phyloP scores from a whole-genome alignment of 345 rosid species.

The Arabis alpina region DNA sequence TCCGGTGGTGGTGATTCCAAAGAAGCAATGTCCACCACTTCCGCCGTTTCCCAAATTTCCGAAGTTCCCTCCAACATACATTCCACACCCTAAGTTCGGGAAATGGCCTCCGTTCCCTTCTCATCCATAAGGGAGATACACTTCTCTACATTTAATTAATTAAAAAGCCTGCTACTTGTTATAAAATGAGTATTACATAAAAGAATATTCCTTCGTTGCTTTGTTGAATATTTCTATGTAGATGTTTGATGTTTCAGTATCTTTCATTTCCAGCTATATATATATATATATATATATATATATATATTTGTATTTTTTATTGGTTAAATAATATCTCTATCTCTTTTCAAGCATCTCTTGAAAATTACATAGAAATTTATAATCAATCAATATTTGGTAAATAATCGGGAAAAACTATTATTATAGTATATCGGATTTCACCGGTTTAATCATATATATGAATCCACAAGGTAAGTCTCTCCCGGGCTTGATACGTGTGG shows the following conservation, averaged over 20 bases:
- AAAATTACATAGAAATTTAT: no score
- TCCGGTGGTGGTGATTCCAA: slow-evolving; percentile 45
- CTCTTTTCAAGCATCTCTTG: no score
- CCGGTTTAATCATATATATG: no score
- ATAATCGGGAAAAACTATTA: no score
- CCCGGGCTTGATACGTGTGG: no score
- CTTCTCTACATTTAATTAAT: not conserved
- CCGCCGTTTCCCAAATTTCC: slow-evolving; percentile 46
- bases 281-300: not conserved
- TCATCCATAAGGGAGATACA: slow-evolving; percentile 17
- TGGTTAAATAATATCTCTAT: not conserved
- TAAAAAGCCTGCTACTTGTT: not conserved
- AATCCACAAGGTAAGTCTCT: no score
- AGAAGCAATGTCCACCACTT: slow-evolving; percentile 41
- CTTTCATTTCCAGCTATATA: slow-evolving; percentile 20
- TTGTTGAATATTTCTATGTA: slow-evolving; percentile 27
- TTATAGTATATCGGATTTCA: no score
- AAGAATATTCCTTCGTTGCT: slow-evolving; percentile 12
- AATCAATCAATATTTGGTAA: no score
- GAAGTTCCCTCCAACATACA: slow-evolving; percentile 48
- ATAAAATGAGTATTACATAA: not conserved
- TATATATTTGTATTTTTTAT: not conserved
- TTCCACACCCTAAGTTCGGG: slow-evolving; percentile 52
- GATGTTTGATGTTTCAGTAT: slow-evolving; percentile 24
- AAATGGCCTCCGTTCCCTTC: slow-evolving; percentile 51